Percentiles rank a stretch among this genome's conserved stretches.
These are phyloP conservation scores for Cordyceps sp. DNA, from an alignment of 2,329 filamentous ascomycete species.

Conservation along the genomic window DNA sequence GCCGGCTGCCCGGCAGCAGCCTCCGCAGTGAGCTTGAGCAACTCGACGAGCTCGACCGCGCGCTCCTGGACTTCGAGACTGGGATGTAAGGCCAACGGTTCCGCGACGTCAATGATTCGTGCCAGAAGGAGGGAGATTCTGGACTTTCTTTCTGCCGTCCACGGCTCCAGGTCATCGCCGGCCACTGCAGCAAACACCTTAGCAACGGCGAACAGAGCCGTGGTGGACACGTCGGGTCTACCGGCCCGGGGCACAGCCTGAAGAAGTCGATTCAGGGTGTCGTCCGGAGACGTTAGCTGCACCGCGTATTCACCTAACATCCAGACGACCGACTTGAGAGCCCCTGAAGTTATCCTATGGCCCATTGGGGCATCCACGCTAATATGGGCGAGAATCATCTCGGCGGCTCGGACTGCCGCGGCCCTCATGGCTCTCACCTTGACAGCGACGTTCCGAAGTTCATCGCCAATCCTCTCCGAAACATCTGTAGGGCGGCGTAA, in stretches of 20 bases:
- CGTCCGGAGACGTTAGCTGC: conserved; percentile 53
- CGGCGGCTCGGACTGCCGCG: conserved; percentile 69
- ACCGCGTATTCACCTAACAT: conserved; percentile 74
- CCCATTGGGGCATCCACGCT: conserved; percentile 33
- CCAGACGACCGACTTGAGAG: conserved; percentile 67
- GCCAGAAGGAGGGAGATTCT: conserved; percentile 63
- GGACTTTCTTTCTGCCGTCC: conserved; percentile 59
- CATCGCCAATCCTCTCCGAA: conserved; percentile 60
- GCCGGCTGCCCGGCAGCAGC: conserved; percentile 52
- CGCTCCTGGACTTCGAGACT: conserved; percentile 90
- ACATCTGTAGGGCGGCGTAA: conserved; percentile 23
- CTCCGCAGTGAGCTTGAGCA: conserved; percentile 75
- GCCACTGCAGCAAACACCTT: conserved; percentile 70
- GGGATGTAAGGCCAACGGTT: conserved; percentile 65
- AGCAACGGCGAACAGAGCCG: conserved; percentile 67
- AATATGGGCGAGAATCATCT: conserved; percentile 50
- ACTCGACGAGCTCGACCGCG: conserved; percentile 79
- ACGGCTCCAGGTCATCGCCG: conserved; percentile 44
- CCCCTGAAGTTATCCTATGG: conserved; percentile 42
- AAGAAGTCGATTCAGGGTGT: conserved; percentile 56
- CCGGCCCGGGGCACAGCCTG: conserved; percentile 42
- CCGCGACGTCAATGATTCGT: conserved; percentile 66
- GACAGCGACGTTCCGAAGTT: conserved; percentile 80
- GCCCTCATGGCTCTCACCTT: conserved; percentile 72
- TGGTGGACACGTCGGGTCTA: conserved; percentile 52